Evolutionary conservation across 805 yeast genomes (phyloP).

Genomic region (Pichia insulana): DNA sequence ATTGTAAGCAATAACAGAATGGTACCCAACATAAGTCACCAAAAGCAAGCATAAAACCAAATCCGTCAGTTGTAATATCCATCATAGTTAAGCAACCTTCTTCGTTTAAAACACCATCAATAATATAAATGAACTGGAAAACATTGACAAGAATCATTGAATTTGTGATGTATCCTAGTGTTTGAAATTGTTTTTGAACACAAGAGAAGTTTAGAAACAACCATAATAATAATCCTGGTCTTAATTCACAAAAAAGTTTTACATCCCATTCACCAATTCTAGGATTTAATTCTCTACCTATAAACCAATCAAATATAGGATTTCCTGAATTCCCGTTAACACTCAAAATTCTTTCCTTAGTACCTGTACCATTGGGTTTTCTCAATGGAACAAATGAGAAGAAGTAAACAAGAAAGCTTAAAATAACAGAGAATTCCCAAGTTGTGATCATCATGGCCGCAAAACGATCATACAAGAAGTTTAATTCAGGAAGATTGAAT

Average conservation of each 20-base stretch:
- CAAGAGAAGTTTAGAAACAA: constrained; percentile 66
- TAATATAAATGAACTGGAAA: constrained; percentile 72
- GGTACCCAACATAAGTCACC: constrained; percentile 94
- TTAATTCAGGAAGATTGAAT: constrained; percentile 58
- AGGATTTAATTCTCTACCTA: constrained; percentile 94
- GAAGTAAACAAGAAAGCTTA: constrained; percentile 60
- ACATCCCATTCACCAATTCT: constrained; percentile 79
- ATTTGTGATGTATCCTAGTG: constrained; percentile 42
- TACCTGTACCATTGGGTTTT: constrained; percentile 41
- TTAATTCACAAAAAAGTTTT: constrained; percentile 84
- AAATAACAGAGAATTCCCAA: constrained; percentile 50
- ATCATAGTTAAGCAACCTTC: constrained; percentile 88
- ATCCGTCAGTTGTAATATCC: constrained; percentile 93
- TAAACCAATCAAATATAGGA: constrained; percentile 82
- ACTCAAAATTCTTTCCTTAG: constrained; percentile 67
- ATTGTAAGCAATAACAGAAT: constrained; percentile 79
- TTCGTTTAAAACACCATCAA: constrained; percentile 90
- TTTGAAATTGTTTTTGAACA: constrained; percentile 69
- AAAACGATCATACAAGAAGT: constrained; percentile 61
- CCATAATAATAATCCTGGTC: constrained; percentile 93
- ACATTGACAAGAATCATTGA: constrained; percentile 61
- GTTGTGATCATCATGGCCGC: constrained; percentile 56
- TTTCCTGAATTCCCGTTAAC: constrained; percentile 80
- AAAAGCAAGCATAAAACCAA: constrained; percentile 92
- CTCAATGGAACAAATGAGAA: constrained; percentile 56